A percentile compares a stretch with the other conserved stretches of the same genome.
Conservation (phyloP, 2,329 filamentous ascomycete species). For the Penicillium thymicola region DNA sequence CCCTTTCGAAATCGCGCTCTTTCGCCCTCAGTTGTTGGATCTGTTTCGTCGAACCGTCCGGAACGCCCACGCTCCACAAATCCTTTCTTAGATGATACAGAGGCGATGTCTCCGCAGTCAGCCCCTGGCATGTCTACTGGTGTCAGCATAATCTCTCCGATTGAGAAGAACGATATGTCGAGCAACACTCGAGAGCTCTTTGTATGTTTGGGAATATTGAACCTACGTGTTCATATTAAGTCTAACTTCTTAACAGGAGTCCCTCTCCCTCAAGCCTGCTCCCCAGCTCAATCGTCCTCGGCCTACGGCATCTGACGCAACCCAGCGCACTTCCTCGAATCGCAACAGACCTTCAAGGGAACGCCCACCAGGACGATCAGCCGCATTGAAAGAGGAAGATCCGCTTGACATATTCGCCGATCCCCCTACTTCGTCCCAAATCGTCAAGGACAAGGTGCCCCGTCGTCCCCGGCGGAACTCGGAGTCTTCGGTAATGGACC, state of each 20-base stretch:
- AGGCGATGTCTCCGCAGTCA: slow-evolving; percentile 37
- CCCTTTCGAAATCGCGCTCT: slow-evolving; percentile 49
- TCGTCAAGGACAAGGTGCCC: slow-evolving; percentile 3
- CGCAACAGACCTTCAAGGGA: slow-evolving; percentile 29
- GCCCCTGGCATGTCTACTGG: slow-evolving; percentile 26
- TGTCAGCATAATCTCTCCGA: slow-evolving; percentile 30
- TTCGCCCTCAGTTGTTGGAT: slow-evolving; percentile 33
- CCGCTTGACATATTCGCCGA: slow-evolving; percentile 50
- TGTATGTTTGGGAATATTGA: slow-evolving; percentile 46
- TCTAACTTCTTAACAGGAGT: slow-evolving; percentile 31
- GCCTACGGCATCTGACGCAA: slow-evolving; percentile 31
- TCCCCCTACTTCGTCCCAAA: slow-evolving; percentile 34
- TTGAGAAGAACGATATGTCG: slow-evolving; percentile 40
- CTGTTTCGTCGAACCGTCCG: slow-evolving; percentile 32
- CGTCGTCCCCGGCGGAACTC: slow-evolving; percentile 58
- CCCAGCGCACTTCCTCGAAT: slow-evolving; percentile 22
- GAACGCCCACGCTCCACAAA: slow-evolving; percentile 57
- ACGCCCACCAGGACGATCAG: slow-evolving; percentile 21
- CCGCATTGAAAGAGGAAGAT: slow-evolving; percentile 25
- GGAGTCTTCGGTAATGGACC: slow-evolving; percentile 60
- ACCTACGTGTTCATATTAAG: neutral
- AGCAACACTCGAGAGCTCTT: slow-evolving; percentile 57
- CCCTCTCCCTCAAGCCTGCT: slow-evolving; percentile 35
- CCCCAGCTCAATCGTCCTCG: slow-evolving; percentile 38
- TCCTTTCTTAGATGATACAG: slow-evolving; percentile 56